Evolutionary conservation across 352 stramenopile genomes (phyloP), one percentile per base, ranked within the genome.

Genomic region (Proteromonas lacertae): DNA sequence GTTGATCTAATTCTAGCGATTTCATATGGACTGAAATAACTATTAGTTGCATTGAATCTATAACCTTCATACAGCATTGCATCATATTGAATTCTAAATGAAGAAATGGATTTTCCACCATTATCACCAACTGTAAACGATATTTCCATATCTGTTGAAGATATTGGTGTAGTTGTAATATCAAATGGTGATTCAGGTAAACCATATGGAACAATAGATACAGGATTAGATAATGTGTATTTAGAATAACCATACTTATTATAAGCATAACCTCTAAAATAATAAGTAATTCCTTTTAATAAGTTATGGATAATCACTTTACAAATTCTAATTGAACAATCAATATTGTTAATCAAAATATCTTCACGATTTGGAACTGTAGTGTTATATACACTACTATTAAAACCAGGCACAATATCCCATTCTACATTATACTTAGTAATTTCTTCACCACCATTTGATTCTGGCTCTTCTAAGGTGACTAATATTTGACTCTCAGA

Each of bases 241-340:
- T n/a, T 38, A 4, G 67, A 84, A 44, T 84, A 89, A 0, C 75
- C 75, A 21, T 82, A 80, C 13, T 64, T 59, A 37, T 87, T 89
- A 53, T 84, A 84, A 10, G 69, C 58, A 36, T 69, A 87, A 5
- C 84, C 53, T 7, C 73, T 64, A 7, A 84, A 62, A 44, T 73
- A 82, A 44, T 87, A 81, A 9, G 57, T 43, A 8, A 45, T 57
- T n/a, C 73, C 73, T 25, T 69, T 67, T 13, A 40, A 29, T 0
- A 87, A 52, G 1, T 49, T 53, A 0, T 64, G 63, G 18, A 90
- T 59, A 4, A 71, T 51, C 23, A 69, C 57, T 31, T 68, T 60
- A 33, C 69, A 86, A 8, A 65, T 61, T 13, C 52, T 59, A 10
- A 74, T 51, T 1, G 72, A 40, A 41, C 69, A 83, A 36, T 78